phyloP scores from a whole-genome alignment of 352 stramenopile genomes.

The Phytopythium chamaehyphon region DNA sequence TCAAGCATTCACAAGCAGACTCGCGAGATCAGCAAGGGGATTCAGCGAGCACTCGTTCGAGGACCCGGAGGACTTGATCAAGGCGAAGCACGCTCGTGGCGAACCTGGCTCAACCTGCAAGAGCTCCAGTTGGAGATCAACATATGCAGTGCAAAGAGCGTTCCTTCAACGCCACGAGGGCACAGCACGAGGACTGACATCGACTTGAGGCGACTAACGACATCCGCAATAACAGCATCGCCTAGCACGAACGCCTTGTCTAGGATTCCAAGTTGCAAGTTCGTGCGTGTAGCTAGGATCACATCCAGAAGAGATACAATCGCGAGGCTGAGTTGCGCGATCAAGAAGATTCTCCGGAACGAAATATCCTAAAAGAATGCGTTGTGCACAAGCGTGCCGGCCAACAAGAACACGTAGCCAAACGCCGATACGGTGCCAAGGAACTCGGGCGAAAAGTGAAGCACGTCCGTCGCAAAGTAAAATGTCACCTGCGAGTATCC shows the following conservation, averaged over 20 bases:
- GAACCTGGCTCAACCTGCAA: too few relatives aligned
- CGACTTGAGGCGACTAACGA: conserved; percentile 75
- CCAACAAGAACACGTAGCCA: conserved; percentile 64
- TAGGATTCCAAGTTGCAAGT: conserved; percentile 50
- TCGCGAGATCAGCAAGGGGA: too few relatives aligned
- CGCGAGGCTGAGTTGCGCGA: conserved; percentile 65
- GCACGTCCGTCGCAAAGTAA: conserved; percentile 76
- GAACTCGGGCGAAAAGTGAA: conserved; percentile 75
- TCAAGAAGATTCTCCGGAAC: conserved; percentile 74
- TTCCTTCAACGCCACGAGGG: conserved; percentile 94
- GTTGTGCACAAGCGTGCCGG: conserved; percentile 73
- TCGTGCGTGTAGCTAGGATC: conserved; percentile 63
- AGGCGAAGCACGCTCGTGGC: too few relatives aligned
- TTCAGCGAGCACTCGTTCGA: too few relatives aligned
- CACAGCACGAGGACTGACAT: conserved; percentile 96
- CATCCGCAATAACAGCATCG: conserved; percentile 77
- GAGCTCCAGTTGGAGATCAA: conserved; percentile 87
- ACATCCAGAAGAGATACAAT: conserved; percentile 66
- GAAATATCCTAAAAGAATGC: conserved; percentile 76
- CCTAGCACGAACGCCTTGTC: conserved; percentile 82
- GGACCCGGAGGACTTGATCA: too few relatives aligned
- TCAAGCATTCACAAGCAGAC: too few relatives aligned
- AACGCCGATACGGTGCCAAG: conserved; percentile 76
- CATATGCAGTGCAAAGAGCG: conserved; percentile 93
- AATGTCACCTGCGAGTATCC: conserved; percentile 81